Evolutionary conservation across 768 basidiomycete genomes (phyloP).

Genomic region (Leccinum boreale): DNA sequence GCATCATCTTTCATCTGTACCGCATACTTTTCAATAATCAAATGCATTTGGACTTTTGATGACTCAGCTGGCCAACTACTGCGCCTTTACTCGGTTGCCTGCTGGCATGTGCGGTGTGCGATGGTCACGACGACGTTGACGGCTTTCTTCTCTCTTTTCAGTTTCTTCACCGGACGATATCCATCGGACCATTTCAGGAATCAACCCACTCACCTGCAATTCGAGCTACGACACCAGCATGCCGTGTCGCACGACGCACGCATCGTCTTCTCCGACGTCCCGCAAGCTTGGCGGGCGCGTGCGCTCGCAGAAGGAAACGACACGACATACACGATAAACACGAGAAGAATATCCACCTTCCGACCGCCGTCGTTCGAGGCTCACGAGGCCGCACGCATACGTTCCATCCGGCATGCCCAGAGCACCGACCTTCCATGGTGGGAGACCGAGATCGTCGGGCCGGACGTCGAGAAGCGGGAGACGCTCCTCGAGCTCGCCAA

Average conservation of each 20-base stretch:
- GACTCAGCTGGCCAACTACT: conserved; percentile 13
- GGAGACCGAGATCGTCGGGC: conserved; percentile 66
- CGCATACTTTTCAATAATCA: not conserved
- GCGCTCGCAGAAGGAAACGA: conserved; percentile 8
- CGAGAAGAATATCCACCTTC: conserved; percentile 37
- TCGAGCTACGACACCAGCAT: conserved; percentile 63
- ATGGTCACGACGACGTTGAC: conserved; percentile 45
- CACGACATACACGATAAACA: conserved; percentile 36
- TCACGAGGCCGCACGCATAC: conserved; percentile 41
- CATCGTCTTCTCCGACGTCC: conserved; percentile 55
- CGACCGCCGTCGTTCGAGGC: conserved; percentile 48
- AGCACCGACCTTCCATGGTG: conserved; percentile 60
- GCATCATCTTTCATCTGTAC: conserved; percentile 1
- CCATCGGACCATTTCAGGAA: not conserved
- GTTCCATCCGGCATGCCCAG: conserved; percentile 45
- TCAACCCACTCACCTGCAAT: conserved; percentile 31
- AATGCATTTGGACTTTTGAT: conserved; percentile 7
- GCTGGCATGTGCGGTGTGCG: conserved; percentile 8
- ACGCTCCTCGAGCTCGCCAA: conserved; percentile 83
- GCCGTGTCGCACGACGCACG: conserved; percentile 46
- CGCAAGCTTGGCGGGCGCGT: conserved; percentile 7
- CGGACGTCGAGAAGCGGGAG: conserved; percentile 73
- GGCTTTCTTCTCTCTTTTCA: conserved; percentile 43
- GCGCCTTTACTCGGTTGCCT: not conserved
- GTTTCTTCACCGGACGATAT: conserved; percentile 15